Evolutionary conservation across 2,329 filamentous ascomycete species (phyloP).

Genomic region (Chaetomium sp.): DNA sequence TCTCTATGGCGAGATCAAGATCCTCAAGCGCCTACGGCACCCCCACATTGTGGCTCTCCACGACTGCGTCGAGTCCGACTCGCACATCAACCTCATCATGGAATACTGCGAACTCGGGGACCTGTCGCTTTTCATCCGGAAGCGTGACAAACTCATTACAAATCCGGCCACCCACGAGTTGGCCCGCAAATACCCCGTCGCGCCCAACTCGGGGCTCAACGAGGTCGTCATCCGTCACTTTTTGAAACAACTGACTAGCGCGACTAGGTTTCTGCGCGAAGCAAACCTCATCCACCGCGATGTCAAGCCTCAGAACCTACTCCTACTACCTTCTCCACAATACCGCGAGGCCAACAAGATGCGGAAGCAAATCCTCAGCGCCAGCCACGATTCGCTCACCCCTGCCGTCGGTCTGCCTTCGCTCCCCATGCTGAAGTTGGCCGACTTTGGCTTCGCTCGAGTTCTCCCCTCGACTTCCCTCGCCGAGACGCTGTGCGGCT

Average conservation of each 20-base stretch:
- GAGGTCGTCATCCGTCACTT: constrained; percentile 97
- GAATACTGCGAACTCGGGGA: constrained; percentile 97
- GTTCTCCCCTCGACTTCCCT: constrained; percentile 85
- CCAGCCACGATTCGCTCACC: constrained; percentile 72
- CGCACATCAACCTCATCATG: constrained; percentile 95
- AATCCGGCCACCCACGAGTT: constrained; percentile 82
- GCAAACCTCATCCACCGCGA: constrained; percentile 92
- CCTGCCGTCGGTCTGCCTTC: constrained; percentile 75
- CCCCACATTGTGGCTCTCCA: constrained; percentile 96
- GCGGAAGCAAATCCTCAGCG: constrained; percentile 64
- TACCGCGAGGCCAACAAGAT: constrained; percentile 58
- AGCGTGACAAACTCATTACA: constrained; percentile 70
- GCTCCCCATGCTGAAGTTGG: constrained; percentile 92
- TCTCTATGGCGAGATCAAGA: constrained; percentile 89
- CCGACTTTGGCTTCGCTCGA: constrained; percentile 97
- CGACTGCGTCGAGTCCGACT: constrained; percentile 80
- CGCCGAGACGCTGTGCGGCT: constrained; percentile 93
- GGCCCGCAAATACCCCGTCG: constrained; percentile 87
- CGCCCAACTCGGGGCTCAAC: constrained; percentile 76
- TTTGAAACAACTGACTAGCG: constrained; percentile 87
- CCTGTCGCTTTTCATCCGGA: constrained; percentile 92
- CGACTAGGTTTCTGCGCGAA: constrained; percentile 77
- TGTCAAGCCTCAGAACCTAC: constrained; percentile 92
- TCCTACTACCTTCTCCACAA: constrained; percentile 74
- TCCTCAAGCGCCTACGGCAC: constrained; percentile 87